Base-by-base conservation (phyloP, 2,329 filamentous ascomycete species). In the Zymoseptoria passerinii region DNA sequence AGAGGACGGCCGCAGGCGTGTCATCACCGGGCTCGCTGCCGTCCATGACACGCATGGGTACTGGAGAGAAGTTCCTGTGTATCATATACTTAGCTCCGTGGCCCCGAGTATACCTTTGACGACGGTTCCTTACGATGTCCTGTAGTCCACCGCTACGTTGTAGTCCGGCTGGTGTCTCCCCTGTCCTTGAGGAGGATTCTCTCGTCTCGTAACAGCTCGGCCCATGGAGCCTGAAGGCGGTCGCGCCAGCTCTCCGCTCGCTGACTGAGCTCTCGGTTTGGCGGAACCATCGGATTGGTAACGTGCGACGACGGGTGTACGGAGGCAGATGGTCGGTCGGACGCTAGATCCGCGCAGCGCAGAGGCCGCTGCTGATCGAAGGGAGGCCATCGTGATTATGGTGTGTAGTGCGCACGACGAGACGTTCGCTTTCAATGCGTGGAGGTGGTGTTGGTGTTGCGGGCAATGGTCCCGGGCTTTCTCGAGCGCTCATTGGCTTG, bases 1-100 rank as follows among this genome's bases (percentile, higher is more conserved):
- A 97, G 29, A 96, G 81, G 28, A 94, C 83, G 60, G 91, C 90
- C 27, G 92, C 94, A 54, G 92, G 84, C 49, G 94, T 81, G 59
- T 84, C 78, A 3, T 87, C 83, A 48, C 80, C 83, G 50, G 87
- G 84, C 77, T 97, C 92, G 72, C 88, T 95, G 69, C 92, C 94
- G 71, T 96, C 87, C 83, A 96, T 90, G 61, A 96, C 82, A 65
- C 86, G 83, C 78, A 89, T 92, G 59, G 94, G 92, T 20, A 96
- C 85, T 19, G 92, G 94, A 1, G 92, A 96, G 76, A 90, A 99
- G 71, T 85, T 86, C 61, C 92, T 96, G 71, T 52, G 53, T 57
- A 50, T 62, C 56, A 27, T 56, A 18, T 19, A 40, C 18, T 49
- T 48, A 10, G 20, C 52, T 58, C 18, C 3, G 8, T 29, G 50